Evolutionary conservation across 1,284 basidiomycete genomes (phyloP), one percentile per base, ranked within the genome.

Genomic region (Trichosporon asahii): DNA sequence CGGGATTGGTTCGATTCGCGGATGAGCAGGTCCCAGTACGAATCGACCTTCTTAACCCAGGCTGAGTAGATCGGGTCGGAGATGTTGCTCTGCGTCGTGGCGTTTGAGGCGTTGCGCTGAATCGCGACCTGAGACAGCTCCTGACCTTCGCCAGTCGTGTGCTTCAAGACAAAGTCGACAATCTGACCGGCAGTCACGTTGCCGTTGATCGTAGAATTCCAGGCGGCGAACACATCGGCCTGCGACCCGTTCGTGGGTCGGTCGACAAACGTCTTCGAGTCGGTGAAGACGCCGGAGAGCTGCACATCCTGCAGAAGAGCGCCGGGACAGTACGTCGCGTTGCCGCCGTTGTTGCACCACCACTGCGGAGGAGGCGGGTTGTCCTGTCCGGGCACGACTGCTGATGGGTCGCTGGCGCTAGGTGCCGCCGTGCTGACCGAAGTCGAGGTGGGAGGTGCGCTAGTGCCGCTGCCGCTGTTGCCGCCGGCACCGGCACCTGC

Each of bases 181-280:
- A 86, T 79, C 53, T 83, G 73, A 6, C 81, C 81, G 35, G 85
- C 75, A 4, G 86, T 85, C 53, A 83, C 76, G 67, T 61, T 61
- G 27, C 27, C 29, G 27, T 94, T 86, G 37, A 85, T 80, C 4
- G 87, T 88, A 70, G 92, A 86, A 31, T 87, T 85, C 81, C 94
- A 95, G 70, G 90, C 90, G 0, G 87, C 82, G 53, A 93, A 84
- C 7, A 94, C 92, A 67, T 87, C 84, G 72, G 89, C 87, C 7
- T 90, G 80, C 0, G 87, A 82, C 74, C 88, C 88, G 76, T 85
- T 86, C 0, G 93, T 95, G 0, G 93, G 94, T 86, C 82, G 96
- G 86, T 97, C 94, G 15, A 92, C 90, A 79, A 97, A 91, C 0
- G 81, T 83, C 57, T 97, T 97, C 66, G 90, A 90, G 82, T 98